These are phyloP conservation scores for Huntiella decipiens DNA, from an alignment of 2,329 filamentous ascomycete species.

Conservation along the genomic window DNA sequence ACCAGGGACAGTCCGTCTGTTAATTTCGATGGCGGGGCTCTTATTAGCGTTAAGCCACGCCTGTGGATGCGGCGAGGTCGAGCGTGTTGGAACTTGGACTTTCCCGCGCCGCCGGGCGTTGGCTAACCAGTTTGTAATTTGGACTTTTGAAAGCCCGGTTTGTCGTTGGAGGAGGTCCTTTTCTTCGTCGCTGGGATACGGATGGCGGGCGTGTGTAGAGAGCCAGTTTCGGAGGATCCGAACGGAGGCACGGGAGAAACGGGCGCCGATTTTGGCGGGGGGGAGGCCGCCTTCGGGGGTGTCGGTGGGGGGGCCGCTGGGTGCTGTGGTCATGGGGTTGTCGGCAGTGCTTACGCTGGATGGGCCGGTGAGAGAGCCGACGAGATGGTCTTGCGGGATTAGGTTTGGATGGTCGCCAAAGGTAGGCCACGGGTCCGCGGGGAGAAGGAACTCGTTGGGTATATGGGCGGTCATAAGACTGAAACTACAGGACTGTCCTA, in stretches of 20 bases:
- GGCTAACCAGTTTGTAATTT: slow-evolving; percentile 84
- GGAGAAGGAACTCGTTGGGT: slow-evolving; percentile 20
- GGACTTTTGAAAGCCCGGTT: slow-evolving; percentile 63
- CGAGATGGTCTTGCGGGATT: slow-evolving; percentile 10
- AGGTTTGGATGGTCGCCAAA: slow-evolving; percentile 25
- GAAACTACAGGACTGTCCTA: slow-evolving; percentile 40
- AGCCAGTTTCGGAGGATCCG: slow-evolving; percentile 74
- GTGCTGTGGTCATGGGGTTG: slow-evolving; percentile 12
- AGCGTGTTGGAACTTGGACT: slow-evolving; percentile 41
- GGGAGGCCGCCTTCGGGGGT: background rate
- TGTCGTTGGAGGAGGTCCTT: slow-evolving; percentile 60
- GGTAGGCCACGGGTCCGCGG: slow-evolving; percentile 26
- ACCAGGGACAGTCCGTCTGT: slow-evolving; percentile 37
- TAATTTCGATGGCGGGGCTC: slow-evolving; percentile 54
- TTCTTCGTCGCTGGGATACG: slow-evolving; percentile 75
- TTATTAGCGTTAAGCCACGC: slow-evolving; percentile 33
- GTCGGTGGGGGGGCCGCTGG: background rate
- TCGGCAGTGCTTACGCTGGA: background rate
- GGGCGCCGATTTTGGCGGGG: slow-evolving; percentile 41
- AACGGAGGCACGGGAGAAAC: slow-evolving; percentile 65
- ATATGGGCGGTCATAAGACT: slow-evolving; percentile 17
- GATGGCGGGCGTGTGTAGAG: slow-evolving; percentile 57
- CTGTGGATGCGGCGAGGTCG: slow-evolving; percentile 42
- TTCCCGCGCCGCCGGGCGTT: slow-evolving; percentile 75
- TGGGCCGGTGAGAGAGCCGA: background rate